phyloP scores from a whole-genome alignment of 805 yeast species.

The Starmerella ratchasimensis region DNA sequence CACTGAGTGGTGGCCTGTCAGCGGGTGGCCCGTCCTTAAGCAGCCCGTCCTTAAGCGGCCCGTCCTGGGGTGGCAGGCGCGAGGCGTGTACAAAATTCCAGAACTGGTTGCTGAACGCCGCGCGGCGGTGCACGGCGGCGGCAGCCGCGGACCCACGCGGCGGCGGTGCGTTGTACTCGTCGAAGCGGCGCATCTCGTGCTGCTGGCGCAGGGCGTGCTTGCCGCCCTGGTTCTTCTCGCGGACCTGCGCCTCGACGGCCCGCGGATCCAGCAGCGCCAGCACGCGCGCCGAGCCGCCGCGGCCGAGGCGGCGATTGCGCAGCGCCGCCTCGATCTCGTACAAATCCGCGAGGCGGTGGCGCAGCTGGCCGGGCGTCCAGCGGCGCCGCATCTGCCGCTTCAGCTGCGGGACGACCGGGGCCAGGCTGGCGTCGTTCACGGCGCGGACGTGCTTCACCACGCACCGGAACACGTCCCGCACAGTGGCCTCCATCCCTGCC shows the following conservation, averaged over 20 bases:
- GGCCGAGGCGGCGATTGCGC: conserved; percentile 5
- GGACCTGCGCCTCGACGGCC: background rate
- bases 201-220: background rate
- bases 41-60: background rate
- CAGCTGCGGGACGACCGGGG: background rate
- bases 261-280: background rate
- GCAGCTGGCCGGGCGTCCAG: background rate
- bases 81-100: conserved; percentile 2
- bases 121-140: conserved; percentile 6
- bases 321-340: conserved; percentile 13
- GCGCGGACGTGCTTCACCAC: background rate
- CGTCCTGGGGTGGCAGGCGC: no score
- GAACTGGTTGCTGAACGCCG: conserved; percentile 3
- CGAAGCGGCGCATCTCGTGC: conserved; percentile 16
- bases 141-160: background rate
- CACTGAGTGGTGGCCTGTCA: no score
- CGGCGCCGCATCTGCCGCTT: background rate
- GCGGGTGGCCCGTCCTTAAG: no score
- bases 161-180: conserved; percentile 17
- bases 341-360: conserved; percentile 1
- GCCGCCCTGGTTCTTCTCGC: conserved; percentile 11
- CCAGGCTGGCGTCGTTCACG: background rate
- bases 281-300: background rate
- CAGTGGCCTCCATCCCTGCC: no score
- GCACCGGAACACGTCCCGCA: conserved; percentile 4